Percentiles rank a stretch among this genome's conserved stretches.
phyloP scores from a whole-genome alignment of 805 yeast genomes.

The Metschnikowia kofuensis region DNA sequence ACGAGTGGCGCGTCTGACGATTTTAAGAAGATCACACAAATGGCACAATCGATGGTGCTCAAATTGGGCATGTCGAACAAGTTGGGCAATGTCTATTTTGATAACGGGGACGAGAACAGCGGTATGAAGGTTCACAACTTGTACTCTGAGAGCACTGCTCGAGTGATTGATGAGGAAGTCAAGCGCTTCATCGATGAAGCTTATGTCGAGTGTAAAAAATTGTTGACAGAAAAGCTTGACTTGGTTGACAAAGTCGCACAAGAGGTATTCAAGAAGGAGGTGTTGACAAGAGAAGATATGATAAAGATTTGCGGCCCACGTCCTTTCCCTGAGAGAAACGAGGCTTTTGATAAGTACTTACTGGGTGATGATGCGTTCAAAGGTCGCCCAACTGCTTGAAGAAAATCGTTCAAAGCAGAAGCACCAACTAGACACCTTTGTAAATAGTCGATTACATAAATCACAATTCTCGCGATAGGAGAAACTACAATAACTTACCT shows the following conservation, averaged over 20 bases:
- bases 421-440: constrained; percentile 2
- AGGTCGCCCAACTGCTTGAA: constrained; percentile 24
- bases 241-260: constrained; percentile 72
- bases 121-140: constrained; percentile 67
- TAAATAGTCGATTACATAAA: constrained; percentile 4
- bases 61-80: constrained; percentile 86
- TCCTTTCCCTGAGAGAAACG: constrained; percentile 75
- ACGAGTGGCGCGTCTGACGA: constrained; percentile 97
- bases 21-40: constrained; percentile 89
- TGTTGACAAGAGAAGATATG: constrained; percentile 80
- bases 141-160: constrained; percentile 84
- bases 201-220: constrained; percentile 63
- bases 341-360: constrained; percentile 86
- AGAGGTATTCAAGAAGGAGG: constrained; percentile 67
- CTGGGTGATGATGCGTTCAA: constrained; percentile 46
- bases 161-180: constrained; percentile 78
- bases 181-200: constrained; percentile 74
- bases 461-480: neutral
- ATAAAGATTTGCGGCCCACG: constrained; percentile 71
- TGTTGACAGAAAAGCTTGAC: constrained; percentile 57
- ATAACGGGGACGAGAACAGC: constrained; percentile 56
- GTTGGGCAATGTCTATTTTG: constrained; percentile 81
- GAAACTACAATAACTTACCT: too few species aligned
- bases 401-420: neutral
- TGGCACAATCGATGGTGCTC: constrained; percentile 92